phyloP scores from a whole-genome alignment of 768 basidiomycete species.

The Suillus sp. region DNA sequence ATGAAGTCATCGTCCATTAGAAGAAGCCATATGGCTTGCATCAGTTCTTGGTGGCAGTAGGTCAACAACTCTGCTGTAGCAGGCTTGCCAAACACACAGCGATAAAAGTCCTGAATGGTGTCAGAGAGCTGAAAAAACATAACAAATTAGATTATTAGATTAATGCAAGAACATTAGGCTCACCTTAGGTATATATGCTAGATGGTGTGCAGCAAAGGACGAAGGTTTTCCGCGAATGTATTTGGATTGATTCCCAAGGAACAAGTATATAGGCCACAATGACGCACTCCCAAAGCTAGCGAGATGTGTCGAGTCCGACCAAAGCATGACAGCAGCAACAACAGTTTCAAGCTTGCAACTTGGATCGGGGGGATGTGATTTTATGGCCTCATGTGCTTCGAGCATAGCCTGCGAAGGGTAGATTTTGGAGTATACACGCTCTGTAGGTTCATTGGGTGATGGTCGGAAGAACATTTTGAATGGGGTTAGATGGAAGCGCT shows the following conservation, averaged over 20 bases:
- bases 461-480: slow-evolving; percentile 4
- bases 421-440: too few species aligned
- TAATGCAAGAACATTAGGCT: too few species aligned
- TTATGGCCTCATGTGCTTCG: slow-evolving; percentile 16
- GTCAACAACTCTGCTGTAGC: slow-evolving; percentile 12
- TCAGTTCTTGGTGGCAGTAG: slow-evolving; percentile 22
- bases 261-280: slow-evolving; percentile 21
- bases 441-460: slow-evolving; percentile 12
- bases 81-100: background rate
- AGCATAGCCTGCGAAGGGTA: slow-evolving; percentile 25
- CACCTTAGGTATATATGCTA: slow-evolving; percentile 21
- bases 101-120: slow-evolving; percentile 17
- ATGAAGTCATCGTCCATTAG: slow-evolving; percentile 29
- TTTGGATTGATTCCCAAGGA: background rate
- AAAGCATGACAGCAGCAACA: slow-evolving; percentile 26
- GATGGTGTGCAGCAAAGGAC: slow-evolving; percentile 20
- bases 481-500: slow-evolving; percentile 20
- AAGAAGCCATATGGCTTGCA: slow-evolving; percentile 29
- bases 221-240: slow-evolving; percentile 1
- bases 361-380: slow-evolving; percentile 13
- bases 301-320: slow-evolving; percentile 28
- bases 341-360: slow-evolving; percentile 21
- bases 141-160: too few species aligned
- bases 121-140: slow-evolving; percentile 18
- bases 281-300: slow-evolving; percentile 21